Evolutionary conservation across 768 basidiomycete species (phyloP), one percentile per base, ranked within the genome.

Genomic region (Amanita molliuscula): DNA sequence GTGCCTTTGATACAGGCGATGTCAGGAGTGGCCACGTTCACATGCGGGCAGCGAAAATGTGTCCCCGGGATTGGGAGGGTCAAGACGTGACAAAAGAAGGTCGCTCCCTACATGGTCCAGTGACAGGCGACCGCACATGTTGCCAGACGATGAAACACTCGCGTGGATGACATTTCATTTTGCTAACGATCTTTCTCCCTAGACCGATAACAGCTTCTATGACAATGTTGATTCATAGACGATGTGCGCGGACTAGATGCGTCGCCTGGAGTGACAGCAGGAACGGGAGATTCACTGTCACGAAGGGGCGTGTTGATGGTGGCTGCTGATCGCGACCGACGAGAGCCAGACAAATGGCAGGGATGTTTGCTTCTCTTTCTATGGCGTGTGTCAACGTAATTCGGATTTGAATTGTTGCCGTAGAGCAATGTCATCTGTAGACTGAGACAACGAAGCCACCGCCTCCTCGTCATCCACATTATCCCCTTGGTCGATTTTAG

Each of bases 1-100:
- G 75, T 75, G 26, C 73, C 74, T 53, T 84, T 84, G 62, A 77
- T 69, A 66, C 82, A 65, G 56, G 74, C 73, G 20, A 84, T 68
- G 58, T 85, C 73, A 3, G 71, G 58, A 2, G 74, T 81, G 31
- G 70, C n/a, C 77, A 7, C 63, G 65, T 52, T 75, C 57, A 28
- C 83, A 82, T 0, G 76, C 83, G 0, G 78, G 77, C 26, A 85
- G 73, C 34, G 75, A 67, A 55, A 83, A 79, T 57, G 79, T 60
- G 61, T 82, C 78, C 1, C 69, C 69, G 0, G 64, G 55, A 58
- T 79, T 70, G 1, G 84, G 83, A 0, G 83, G 82, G 50, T 72
- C n/a, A n/a, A n/a, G n/a, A n/a, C n/a, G n/a, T n/a, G n/a, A n/a
- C n/a, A n/a, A n/a, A n/a, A n/a, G n/a, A n/a, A n/a, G n/a, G n/a